Base-by-base conservation (phyloP, 768 basidiomycete genomes). In the Sutorius australiensis region DNA sequence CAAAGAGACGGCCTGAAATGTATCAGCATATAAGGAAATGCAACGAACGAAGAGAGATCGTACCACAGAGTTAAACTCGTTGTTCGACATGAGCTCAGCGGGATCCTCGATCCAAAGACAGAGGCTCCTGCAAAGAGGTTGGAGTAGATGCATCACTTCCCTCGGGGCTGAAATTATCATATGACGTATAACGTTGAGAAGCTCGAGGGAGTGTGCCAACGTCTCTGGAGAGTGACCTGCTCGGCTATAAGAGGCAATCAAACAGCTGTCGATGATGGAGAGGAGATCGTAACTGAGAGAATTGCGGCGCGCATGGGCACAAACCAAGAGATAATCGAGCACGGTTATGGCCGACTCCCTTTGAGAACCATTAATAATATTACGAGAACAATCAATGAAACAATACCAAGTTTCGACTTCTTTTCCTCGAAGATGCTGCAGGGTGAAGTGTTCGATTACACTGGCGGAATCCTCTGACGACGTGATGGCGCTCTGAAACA, bases 41-140 rank as follows among this genome's bases (percentile, higher is more conserved):
- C 2, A 30, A 41, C 12, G 46, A 30, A 41, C 12, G 46, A 56
- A 10, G 54, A 55, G 6, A 59, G 14, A 24, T 62, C 77, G 37
- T 63, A 85, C 85, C 53, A 79, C 55, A 43, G 71, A 64, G 46
- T 77, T 77, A 50, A 80, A 78, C 30, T 82, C 76, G 7, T 71
- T 60, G 5, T 73, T 72, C 3, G 68, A 58, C 45, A 86, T 67
- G 14, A 72, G 53, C 21, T 70, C 67, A 0, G 57, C 40, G 34
- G 72, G 72, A 53, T 85, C 84, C 39, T 71, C 72, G 19, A 86
- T 76, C 85, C 84, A 86, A 30, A 67, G 57, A 48, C 69, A 70
- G 5, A 84, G 57, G 19, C 78, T 65, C 32, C 69, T 61, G 21
- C 73, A 71, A 27, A 80, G 64, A 11, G 54, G 54, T 14, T 58